Conservation (phyloP, 805 yeast genomes). For the Vanderwaltozyma polyspora region DNA sequence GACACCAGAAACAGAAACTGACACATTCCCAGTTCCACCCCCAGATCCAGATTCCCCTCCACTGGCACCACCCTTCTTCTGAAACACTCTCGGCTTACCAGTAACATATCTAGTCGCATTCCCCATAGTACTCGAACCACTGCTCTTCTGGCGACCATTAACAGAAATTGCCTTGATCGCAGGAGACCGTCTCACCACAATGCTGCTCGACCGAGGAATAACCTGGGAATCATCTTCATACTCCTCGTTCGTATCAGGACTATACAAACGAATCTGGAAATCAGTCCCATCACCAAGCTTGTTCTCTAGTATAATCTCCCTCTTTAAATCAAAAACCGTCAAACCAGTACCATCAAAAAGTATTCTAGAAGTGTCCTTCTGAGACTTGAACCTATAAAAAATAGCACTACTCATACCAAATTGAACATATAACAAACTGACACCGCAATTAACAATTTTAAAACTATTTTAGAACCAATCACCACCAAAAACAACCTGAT, state of each 20-base stretch:
- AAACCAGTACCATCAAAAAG: slow-evolving; percentile 94
- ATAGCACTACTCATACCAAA: slow-evolving; percentile 68
- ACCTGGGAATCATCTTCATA: slow-evolving; percentile 83
- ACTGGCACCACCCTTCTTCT: slow-evolving; percentile 18
- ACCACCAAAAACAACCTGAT: no score
- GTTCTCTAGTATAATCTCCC: slow-evolving; percentile 76
- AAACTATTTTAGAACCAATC: no score
- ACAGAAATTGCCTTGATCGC: slow-evolving; percentile 30
- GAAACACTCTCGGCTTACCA: slow-evolving; percentile 50
- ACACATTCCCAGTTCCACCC: slow-evolving; percentile 3
- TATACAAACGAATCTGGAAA: slow-evolving; percentile 63
- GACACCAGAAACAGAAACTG: slow-evolving; percentile 32
- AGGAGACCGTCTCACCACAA: slow-evolving; percentile 72
- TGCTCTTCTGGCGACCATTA: slow-evolving; percentile 24
- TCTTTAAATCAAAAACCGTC: slow-evolving; percentile 85
- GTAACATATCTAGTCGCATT: slow-evolving; percentile 62
- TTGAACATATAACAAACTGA: not conserved
- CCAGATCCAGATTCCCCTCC: slow-evolving; percentile 4
- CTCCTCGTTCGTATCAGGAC: slow-evolving; percentile 62
- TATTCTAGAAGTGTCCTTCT: slow-evolving; percentile 64
- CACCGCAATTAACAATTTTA: no score
- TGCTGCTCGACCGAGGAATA: slow-evolving; percentile 80
- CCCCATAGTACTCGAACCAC: slow-evolving; percentile 31
- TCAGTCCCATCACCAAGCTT: slow-evolving; percentile 75
- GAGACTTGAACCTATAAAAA: slow-evolving; percentile 78